phyloP scores from a whole-genome alignment of 345 rosid genomes.

The Brassica napus region DNA sequence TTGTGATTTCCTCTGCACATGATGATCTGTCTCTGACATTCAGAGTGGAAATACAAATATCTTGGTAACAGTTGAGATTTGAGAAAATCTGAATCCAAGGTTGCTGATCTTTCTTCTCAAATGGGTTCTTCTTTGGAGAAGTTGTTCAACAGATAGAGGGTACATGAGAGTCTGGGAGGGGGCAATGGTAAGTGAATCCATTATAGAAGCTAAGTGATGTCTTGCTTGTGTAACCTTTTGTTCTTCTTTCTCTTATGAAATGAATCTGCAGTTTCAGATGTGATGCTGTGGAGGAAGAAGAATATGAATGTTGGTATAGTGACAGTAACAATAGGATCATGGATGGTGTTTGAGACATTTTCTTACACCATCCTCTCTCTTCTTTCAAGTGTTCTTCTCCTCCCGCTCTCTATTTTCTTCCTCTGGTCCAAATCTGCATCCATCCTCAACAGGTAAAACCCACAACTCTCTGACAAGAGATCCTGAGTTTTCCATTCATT shows the following conservation, averaged over 20 bases:
- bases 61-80: constrained; percentile 47
- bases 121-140: constrained; percentile 61
- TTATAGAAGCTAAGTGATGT: not conserved
- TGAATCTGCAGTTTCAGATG: constrained; percentile 80
- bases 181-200: constrained; percentile 55
- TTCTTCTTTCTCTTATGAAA: constrained; percentile 17
- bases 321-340: constrained; percentile 64
- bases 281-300: constrained; percentile 76
- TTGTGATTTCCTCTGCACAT: constrained; percentile 6
- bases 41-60: not conserved
- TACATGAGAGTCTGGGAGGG: constrained; percentile 83
- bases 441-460: constrained; percentile 69
- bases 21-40: constrained; percentile 20
- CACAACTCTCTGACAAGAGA: not conserved
- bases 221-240: not conserved
- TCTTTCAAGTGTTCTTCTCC: constrained; percentile 80
- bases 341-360: constrained; percentile 86
- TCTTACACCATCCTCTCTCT: constrained; percentile 83
- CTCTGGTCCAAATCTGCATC: constrained; percentile 97
- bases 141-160: constrained; percentile 63
- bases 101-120: constrained; percentile 26
- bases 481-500: not conserved
- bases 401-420: constrained; percentile 71
- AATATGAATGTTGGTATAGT: constrained; percentile 63
- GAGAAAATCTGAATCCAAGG: constrained; percentile 30